Conservation (phyloP, 345 rosid genomes). For the Raphanus raphanistrum region DNA sequence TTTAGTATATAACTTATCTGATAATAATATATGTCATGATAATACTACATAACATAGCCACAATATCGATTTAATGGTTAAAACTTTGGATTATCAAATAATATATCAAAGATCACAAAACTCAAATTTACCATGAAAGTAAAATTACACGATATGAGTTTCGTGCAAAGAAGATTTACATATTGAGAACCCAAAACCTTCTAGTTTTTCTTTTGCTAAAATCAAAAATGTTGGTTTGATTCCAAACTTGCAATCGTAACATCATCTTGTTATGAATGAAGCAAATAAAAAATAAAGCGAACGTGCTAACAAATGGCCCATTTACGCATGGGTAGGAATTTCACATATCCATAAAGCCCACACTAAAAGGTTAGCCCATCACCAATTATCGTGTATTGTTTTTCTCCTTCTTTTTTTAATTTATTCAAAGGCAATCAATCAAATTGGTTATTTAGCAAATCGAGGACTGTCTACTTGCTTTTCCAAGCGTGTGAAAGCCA, state of each 20-base stretch:
- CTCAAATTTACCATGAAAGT: neutral
- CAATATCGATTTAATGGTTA: neutral
- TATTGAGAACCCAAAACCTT: neutral
- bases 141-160: neutral
- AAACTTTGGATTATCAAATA: neutral
- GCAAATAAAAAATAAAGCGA: neutral
- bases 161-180: neutral
- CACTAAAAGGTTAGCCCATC: neutral
- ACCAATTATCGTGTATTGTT: neutral
- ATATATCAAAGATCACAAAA: neutral
- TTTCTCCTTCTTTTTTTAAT: neutral
- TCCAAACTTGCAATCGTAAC: neutral
- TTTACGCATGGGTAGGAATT: neutral
- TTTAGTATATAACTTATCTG: neutral
- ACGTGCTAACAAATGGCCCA: neutral
- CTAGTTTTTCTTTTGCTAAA: neutral
- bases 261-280: neutral
- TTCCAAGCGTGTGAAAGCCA: neutral
- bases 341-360: constrained; percentile 8
- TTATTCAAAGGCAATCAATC: neutral
- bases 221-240: neutral
- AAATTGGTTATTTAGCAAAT: constrained; percentile 16
- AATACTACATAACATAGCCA: neutral
- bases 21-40: neutral
- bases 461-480: constrained; percentile 12